Evolutionary conservation across 2,329 filamentous ascomycete genomes (phyloP), one percentile per base, ranked within the genome.

Genomic region (Allantophomopsis lycopodina): DNA sequence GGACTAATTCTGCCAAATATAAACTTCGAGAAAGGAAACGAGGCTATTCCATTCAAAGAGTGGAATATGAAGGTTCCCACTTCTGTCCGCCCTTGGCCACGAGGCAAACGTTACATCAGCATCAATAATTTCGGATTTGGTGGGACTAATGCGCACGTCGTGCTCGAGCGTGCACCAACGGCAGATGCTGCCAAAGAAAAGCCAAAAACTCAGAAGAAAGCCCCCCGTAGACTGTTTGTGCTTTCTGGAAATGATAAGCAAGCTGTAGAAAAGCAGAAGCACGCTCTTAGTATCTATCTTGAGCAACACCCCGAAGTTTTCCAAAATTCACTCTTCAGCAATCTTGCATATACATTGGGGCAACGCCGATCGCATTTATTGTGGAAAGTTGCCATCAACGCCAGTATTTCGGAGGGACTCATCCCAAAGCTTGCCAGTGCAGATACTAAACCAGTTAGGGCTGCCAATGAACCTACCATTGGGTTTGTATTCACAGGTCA

Each of bases 41-140:
- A 55, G 0, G 52, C 50, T 7, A 58, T 63, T 21, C 52, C 51
- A 4, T 42, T 57, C 1, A 48, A 56, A 4, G 50, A 58, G 12
- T 62, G 58, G 58, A 58, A 55, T 4, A 38, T 63, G 5, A 56
- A 57, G 44, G 42, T 52, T 14, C 47, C 48, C 1, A 47, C 28
- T 14, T 37, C 38, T 5, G 46, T 47, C 35, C 32, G 44, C 5
- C 49, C 50, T 6, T 55, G 51, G 51, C 50, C 51, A 12, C 32
- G 43, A 21, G 43, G 40, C 34, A 70, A 70, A 57, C 64, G 63
- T 44, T 66, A 63, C 46, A 60, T 68, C 42, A 69, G 65, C 44
- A 40, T 57, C 34, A 58, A 57, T 38, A 52, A 49, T 15, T 57
- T 56, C 39, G 54, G 54, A 7, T 56, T 53, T 34, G 55, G 55